Evolutionary conservation across 2,329 filamentous ascomycete species (phyloP).

Genomic region (Aspergillus piperis): DNA sequence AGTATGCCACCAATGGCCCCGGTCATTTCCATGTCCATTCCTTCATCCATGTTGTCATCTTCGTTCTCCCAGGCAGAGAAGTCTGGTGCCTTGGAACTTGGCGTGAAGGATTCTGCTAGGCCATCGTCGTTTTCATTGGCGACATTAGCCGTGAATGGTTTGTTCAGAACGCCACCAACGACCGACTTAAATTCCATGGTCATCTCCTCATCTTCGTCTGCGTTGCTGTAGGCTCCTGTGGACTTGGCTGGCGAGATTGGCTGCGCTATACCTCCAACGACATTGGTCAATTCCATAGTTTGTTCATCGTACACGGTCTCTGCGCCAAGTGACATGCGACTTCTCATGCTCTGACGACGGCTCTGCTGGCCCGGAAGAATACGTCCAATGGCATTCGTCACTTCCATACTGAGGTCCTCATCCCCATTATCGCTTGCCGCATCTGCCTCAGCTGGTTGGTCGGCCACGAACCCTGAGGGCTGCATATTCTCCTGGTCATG

Average conservation of each 20-base stretch:
- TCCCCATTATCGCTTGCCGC: constrained; percentile 50
- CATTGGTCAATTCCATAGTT: constrained; percentile 51
- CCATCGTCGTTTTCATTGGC: constrained; percentile 16
- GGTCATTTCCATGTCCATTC: constrained; percentile 63
- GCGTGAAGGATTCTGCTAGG: constrained; percentile 13
- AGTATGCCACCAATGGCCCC: constrained; percentile 49
- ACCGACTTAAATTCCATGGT: constrained; percentile 52
- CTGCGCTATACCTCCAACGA: constrained; percentile 43
- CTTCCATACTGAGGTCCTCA: constrained; percentile 89
- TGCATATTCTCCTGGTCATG: constrained; percentile 50
- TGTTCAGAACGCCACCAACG: constrained; percentile 45
- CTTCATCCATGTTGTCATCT: constrained; percentile 34
- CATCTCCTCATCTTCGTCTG: constrained; percentile 47
- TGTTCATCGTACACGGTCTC: constrained; percentile 51
- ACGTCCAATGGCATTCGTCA: constrained; percentile 77
- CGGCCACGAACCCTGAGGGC: constrained; percentile 28
- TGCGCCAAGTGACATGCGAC: constrained; percentile 45
- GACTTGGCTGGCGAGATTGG: constrained; percentile 30
- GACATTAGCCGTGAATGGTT: constrained; percentile 15
- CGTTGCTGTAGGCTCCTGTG: constrained; percentile 30
- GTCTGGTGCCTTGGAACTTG: constrained; percentile 24
- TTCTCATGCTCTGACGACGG: constrained; percentile 37
- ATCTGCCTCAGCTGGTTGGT: constrained; percentile 15
- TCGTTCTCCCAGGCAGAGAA: constrained; percentile 26
- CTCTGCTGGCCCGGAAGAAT: constrained; percentile 61